Base-by-base conservation (phyloP, 805 yeast genomes). In the Alloascoidea hylecoeti region DNA sequence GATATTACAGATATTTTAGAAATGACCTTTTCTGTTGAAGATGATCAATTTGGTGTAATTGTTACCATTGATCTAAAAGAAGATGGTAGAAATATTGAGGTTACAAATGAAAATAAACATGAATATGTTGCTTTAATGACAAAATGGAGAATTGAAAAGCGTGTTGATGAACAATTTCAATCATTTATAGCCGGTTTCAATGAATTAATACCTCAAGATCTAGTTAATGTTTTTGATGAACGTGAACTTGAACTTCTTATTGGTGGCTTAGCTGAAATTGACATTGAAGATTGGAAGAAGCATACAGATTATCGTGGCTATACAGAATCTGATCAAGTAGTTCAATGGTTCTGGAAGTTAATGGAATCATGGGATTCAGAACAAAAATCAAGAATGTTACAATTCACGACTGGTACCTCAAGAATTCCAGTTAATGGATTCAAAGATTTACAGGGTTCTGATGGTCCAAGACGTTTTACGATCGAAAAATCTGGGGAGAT, bases 381-480 rank as follows among this genome's bases (percentile, higher is more conserved):
- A 58, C 96, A 89, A 58, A 81, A 86, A 58, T 95, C 97, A 2
- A 75, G 98, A 60, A 66, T 92, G 56, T 66, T 92, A 48, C 99
- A 92, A 61, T 92, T 92, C 57, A 89, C 98, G 15, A 92, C 99
- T 1, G 99, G 99, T 70, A 92, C 99, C 3, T 86, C 96, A 16
- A 79, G 99, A 65, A 92, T 92, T 41, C 99, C 99, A 4, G 98
- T 92, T 46, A 92, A 89, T 60, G 99, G 99, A 33, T 92, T 92
- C 70, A 92, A 92, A 60, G 99, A 92, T 61, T 69, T 92, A 50
- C 99, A 92, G 63, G 99, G 98, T 47, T 82, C 95, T 16, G 98
- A 92, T 63, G 99, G 99, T 41, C 99, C 99, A 39, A 82, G 99
- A 70, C 75, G 97, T 56, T 92, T 92, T 60, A 92, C 99, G 4